Base-by-base conservation (phyloP, 163 green algal species). In the Chloromonas sp. region DNA sequence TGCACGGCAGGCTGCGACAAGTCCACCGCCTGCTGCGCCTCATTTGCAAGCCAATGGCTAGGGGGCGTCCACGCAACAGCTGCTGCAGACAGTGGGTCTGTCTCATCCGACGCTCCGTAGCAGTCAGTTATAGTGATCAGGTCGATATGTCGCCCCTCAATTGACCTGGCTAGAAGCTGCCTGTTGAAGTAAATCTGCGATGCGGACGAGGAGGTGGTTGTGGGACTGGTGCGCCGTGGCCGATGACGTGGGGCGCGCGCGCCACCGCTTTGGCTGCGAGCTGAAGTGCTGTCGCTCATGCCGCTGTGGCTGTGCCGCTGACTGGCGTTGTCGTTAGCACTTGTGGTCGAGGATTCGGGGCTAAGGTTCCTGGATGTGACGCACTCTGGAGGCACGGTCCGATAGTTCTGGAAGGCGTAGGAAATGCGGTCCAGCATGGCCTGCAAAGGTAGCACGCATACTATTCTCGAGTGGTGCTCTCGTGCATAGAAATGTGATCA, bases 41-140 rank as follows among this genome's bases (percentile, higher is more conserved):
- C 57, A 14, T 83, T 3, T 57, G 36, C 57, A 8, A 76, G 60
- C 81, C 60, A 74, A 11, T 74, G 66, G 5, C 66, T 5, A 11
- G 66, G 66, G 66, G 5, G 66, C 66, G 66, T 11, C 66, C 5
- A 11, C 11, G 66, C 66, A 5, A 11, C 66, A 5, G 66, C 66
- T 11, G 66, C 66, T 11, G 66, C 66, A 5, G 66, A 11, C 66
- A 74, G 66, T 11, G 66, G 66, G 5, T 81, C 78, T n/a, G 5
- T n/a, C 83, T 83, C 84, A 58, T 76, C 76, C 3, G 81, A 78
- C 0, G 87, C 84, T 0, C 89, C 89, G 60, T 74, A 71, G 60
- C 80, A 86, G 80, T 92, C 91, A 0, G 89, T 93, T 83, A 94
- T 92, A 1, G 89, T 92, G 14, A 93, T 70, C 2, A 94, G n/a